Conservation (phyloP, 306 rosid genomes). For the Cucurbita argyrosperma region DNA sequence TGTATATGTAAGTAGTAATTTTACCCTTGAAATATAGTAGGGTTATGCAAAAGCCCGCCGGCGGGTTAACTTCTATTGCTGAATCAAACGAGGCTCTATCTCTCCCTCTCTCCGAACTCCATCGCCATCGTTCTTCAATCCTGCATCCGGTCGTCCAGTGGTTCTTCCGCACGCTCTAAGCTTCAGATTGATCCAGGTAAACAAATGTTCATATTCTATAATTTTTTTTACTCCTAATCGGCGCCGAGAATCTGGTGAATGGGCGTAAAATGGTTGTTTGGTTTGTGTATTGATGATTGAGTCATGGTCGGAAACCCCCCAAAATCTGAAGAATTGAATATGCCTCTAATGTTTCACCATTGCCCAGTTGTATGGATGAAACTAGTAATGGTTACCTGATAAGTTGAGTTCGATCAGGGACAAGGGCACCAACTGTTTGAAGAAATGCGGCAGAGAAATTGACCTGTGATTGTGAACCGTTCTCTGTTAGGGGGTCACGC, state of each 20-base stretch:
- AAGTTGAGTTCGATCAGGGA: not conserved
- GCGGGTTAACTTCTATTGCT: too few species aligned
- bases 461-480: not conserved
- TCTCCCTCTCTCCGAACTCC: not conserved
- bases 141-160: not conserved
- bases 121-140: not conserved
- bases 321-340: not conserved
- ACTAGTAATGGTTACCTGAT: not conserved
- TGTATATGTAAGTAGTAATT: too few species aligned
- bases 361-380: not conserved
- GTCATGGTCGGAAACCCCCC: not conserved
- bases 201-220: not conserved
- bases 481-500: not conserved
- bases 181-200: not conserved
- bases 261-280: not conserved
- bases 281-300: not conserved
- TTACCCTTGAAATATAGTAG: too few species aligned
- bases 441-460: not conserved
- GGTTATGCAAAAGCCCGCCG: not conserved
- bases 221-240: not conserved
- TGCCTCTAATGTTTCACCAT: not conserved
- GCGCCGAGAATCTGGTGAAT: not conserved
- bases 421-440: not conserved
- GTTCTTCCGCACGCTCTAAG: not conserved
- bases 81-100: not conserved